Base-by-base conservation (phyloP, 768 basidiomycete species). In the Xerocomellus amylosporus region DNA sequence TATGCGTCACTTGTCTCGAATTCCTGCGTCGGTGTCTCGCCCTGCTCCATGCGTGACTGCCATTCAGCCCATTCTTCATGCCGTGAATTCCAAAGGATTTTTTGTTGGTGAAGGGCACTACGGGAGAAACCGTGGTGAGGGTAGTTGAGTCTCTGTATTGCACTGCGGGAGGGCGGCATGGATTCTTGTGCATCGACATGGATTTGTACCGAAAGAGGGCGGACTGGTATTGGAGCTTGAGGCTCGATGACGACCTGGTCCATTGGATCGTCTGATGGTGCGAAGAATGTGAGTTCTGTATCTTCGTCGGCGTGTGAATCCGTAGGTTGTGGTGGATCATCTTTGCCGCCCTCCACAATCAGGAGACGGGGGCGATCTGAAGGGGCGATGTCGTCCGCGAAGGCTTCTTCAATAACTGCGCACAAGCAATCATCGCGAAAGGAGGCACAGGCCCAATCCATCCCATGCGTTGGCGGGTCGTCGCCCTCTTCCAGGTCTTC, bases 41-140 rank as follows among this genome's bases (percentile, higher is more conserved):
- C 42, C 41, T 53, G 59, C 51, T 49, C 54, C 38, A 43, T 28
- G 36, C 49, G 55, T 49, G 61, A 58, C 40, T 65, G 63, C 63
- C 74, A 74, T 38, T 73, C 75, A 24, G 71, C 67, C 79, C 79
- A 83, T 47, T 77, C 75, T 45, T 80, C 80, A 53, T 80, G 77
- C 19, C 84, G 80, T 7, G 74, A 64, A 36, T 73, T 71, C 87
- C 87, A 88, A 59, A 88, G 77, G 66, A 71, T 79, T 63, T 86
- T 88, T 58, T 80, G 68, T 60, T 86, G 79, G 14, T 75, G 70
- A 34, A 88, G 75, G 2, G 82, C 81, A 54, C 78, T 79, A 17
- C 80, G 79, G 13, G 86, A 88, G 58, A 83, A 76, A 2, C 87
- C 87, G 62, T 81, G 86, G 56, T 88, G 76, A 7, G 65, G 63